These are phyloP conservation scores for Cymbidium sinense DNA, from an alignment of 106 monocot species.

Conservation along the genomic window DNA sequence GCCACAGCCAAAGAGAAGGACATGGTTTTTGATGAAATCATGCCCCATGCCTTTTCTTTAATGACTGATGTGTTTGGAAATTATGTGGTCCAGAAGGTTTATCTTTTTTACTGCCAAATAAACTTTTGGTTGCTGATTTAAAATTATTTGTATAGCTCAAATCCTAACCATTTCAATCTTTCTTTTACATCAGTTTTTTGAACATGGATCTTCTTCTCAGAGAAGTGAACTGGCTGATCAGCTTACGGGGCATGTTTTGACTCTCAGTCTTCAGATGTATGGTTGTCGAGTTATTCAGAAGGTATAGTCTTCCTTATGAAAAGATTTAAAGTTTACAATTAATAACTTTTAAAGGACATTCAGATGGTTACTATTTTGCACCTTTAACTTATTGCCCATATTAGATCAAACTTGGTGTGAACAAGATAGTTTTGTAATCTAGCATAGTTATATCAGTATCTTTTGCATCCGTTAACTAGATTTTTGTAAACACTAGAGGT, in stretches of 20 bases:
- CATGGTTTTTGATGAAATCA: constrained; percentile 70
- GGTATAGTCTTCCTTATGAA: constrained; percentile 22
- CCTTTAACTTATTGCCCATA: not conserved
- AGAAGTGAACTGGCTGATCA: constrained; percentile 63
- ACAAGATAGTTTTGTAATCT: not conserved
- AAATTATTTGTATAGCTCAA: not conserved
- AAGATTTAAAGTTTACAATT: not conserved
- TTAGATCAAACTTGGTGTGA: not conserved
- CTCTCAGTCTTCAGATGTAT: constrained; percentile 83
- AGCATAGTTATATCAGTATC: not conserved
- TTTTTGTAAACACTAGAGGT: not conserved
- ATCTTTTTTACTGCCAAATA: not conserved
- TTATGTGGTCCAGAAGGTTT: constrained; percentile 86
- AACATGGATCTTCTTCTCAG: constrained; percentile 64
- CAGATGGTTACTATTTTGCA: not conserved
- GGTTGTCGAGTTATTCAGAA: constrained; percentile 82
- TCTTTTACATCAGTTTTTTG: constrained; percentile 52
- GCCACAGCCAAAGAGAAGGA: constrained; percentile 60
- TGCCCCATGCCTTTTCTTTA: constrained; percentile 45
- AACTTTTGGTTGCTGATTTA: not conserved
- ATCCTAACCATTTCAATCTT: not conserved
- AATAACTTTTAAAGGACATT: not conserved
- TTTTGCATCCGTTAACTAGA: not conserved
- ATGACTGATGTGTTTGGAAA: constrained; percentile 97
- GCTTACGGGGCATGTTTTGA: constrained; percentile 51